Evolutionary conservation across 202 grass and related monocot species (phyloP).

Genomic region (Zoysia matrella): DNA sequence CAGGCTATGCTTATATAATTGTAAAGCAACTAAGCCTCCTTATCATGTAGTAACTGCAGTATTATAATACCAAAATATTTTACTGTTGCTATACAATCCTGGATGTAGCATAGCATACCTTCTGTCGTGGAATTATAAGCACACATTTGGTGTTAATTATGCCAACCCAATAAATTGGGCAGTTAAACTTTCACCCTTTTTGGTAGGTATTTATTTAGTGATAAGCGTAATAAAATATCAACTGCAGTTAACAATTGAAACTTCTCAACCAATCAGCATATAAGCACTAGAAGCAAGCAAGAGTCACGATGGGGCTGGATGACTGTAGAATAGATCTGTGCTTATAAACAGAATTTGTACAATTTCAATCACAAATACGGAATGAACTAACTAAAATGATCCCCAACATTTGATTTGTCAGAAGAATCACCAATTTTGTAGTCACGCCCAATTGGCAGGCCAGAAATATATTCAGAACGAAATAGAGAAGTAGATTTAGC

Average conservation of each 20-base stretch:
- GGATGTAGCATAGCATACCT: no score
- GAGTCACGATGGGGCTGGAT: neutral
- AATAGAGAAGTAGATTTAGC: neutral
- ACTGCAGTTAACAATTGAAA: neutral
- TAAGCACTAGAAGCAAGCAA: neutral
- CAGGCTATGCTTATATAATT: no score
- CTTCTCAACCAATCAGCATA: neutral
- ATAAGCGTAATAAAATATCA: neutral
- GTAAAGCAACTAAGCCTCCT: no score
- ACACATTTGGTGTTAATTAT: no score
- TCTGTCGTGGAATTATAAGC: no score
- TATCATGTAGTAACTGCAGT: no score
- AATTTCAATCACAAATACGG: neutral
- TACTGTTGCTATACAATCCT: no score
- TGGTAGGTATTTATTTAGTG: neutral
- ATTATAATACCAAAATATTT: no score
- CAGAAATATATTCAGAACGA: neutral
- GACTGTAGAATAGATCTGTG: neutral
- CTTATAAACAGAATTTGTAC: neutral
- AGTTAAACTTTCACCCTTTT: neutral
- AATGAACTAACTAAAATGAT: conserved; percentile 1
- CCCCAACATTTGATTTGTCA: neutral
- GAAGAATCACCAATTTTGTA: neutral
- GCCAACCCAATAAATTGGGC: neutral
- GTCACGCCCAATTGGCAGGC: neutral